A percentile compares a stretch with the other conserved stretches of the same genome.
Conservation (phyloP, 202 grass and related monocot genomes). For the Cymbopogon flexuosus region DNA sequence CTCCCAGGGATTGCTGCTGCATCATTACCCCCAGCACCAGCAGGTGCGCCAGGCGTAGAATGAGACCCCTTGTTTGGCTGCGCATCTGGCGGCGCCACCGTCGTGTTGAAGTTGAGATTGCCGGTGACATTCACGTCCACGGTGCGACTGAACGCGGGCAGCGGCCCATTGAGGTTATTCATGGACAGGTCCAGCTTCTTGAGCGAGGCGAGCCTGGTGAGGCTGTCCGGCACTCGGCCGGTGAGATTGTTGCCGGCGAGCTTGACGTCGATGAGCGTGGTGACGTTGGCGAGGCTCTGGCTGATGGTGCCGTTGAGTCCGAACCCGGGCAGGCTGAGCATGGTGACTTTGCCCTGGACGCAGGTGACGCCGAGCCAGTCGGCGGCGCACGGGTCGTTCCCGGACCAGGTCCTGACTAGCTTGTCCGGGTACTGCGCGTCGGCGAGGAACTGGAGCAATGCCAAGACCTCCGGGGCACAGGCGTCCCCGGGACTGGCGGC, state of each 20-base stretch:
- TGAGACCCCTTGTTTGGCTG: not conserved
- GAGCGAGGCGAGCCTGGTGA: conserved; percentile 46
- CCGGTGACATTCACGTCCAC: conserved; percentile 41
- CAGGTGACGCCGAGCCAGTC: conserved; percentile 77
- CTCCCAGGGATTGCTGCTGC: not conserved
- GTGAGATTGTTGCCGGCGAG: conserved; percentile 62
- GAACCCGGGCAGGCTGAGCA: conserved; percentile 46
- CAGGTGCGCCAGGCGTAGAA: not conserved
- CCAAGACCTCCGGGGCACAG: conserved; percentile 46
- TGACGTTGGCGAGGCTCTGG: conserved; percentile 47
- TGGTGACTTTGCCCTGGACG: conserved; percentile 36
- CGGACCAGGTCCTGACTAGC: conserved; percentile 40
- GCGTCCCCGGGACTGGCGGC: conserved; percentile 23
- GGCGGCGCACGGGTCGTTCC: conserved; percentile 44
- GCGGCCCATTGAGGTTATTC: conserved; percentile 58
- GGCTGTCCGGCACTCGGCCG: conserved; percentile 62
- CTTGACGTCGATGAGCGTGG: conserved; percentile 32
- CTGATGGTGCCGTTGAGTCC: conserved; percentile 70
- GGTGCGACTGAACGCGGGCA: conserved; percentile 42
- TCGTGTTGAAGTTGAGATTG: conserved; percentile 48
- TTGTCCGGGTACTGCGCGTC: conserved; percentile 32
- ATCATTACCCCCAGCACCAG: not conserved
- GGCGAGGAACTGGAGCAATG: conserved; percentile 55
- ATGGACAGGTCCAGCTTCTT: conserved; percentile 54
- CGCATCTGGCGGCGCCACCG: not conserved